Conservation (phyloP, 108 stramenopile species). For the Cyclotella sp. region DNA sequence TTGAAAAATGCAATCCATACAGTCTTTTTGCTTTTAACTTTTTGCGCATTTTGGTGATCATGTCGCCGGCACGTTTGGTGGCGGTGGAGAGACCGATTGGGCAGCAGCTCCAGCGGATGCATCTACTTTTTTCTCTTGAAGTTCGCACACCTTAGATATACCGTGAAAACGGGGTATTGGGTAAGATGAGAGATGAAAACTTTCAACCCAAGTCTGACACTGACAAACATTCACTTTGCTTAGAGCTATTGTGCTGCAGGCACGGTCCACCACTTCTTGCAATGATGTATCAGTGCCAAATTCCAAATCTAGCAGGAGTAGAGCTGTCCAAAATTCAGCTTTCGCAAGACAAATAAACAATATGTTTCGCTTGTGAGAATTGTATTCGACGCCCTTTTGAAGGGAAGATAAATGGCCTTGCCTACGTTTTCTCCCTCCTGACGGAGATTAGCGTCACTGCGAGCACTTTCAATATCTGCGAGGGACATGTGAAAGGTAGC, state of each 20-base stretch:
- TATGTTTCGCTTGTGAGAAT: neutral
- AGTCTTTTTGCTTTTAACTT: constrained; percentile 91
- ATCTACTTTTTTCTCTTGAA: constrained; percentile 76
- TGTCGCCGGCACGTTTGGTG: constrained; percentile 62
- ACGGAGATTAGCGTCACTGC: constrained; percentile 88
- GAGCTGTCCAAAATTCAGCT: constrained; percentile 94
- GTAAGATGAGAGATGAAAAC: neutral
- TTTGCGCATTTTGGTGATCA: constrained; percentile 86
- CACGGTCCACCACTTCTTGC: constrained; percentile 76
- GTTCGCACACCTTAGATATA: constrained; percentile 87
- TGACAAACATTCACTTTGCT: constrained; percentile 50
- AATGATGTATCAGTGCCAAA: constrained; percentile 83
- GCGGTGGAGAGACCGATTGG: constrained; percentile 32
- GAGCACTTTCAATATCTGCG: constrained; percentile 91
- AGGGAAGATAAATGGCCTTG: neutral
- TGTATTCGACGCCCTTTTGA: neutral
- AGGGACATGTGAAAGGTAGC: constrained; percentile 95
- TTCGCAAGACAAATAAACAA: constrained; percentile 1
- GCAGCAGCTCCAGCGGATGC: constrained; percentile 43
- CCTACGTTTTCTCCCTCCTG: constrained; percentile 77
- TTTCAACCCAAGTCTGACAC: neutral
- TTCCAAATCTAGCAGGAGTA: constrained; percentile 92
- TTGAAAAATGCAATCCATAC: constrained; percentile 91
- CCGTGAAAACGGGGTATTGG: constrained; percentile 8
- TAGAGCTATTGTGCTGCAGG: constrained; percentile 91